Conservation (phyloP, 345 rosid genomes). For the Eucalyptus virginea region DNA sequence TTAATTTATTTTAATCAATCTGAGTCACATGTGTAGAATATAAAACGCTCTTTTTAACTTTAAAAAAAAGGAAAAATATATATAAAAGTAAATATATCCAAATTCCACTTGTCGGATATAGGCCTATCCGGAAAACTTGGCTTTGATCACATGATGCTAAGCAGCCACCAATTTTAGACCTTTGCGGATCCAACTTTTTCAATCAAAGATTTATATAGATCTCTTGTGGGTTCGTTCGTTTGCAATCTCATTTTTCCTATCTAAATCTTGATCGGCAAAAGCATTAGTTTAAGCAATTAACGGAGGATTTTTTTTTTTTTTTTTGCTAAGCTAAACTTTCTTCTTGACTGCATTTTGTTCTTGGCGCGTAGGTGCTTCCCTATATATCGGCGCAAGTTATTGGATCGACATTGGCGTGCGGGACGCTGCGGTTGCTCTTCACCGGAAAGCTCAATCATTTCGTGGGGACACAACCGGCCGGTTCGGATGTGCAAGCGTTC, state of each 20-base stretch:
- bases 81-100: too few species aligned
- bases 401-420: constrained; percentile 69
- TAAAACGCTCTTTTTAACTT: too few species aligned
- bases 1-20: too few species aligned
- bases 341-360: not conserved
- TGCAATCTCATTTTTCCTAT: too few species aligned
- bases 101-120: not conserved
- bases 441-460: constrained; percentile 47
- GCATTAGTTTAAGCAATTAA: too few species aligned
- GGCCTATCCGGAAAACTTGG: too few species aligned
- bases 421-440: constrained; percentile 56
- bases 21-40: not conserved
- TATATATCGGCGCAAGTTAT: constrained; percentile 52
- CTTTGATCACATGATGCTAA: not conserved
- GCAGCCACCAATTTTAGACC: not conserved
- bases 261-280: not conserved
- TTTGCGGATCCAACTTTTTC: too few species aligned
- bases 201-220: too few species aligned
- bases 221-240: not conserved
- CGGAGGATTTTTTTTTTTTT: not conserved
- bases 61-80: too few species aligned
- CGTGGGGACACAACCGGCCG: constrained; percentile 62
- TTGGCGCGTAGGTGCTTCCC: constrained; percentile 47
- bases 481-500: constrained; percentile 55
- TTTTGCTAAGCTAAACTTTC: not conserved